Base-by-base conservation (phyloP, 1,284 basidiomycete species). In the Moesziomyces parantarcticus region DNA sequence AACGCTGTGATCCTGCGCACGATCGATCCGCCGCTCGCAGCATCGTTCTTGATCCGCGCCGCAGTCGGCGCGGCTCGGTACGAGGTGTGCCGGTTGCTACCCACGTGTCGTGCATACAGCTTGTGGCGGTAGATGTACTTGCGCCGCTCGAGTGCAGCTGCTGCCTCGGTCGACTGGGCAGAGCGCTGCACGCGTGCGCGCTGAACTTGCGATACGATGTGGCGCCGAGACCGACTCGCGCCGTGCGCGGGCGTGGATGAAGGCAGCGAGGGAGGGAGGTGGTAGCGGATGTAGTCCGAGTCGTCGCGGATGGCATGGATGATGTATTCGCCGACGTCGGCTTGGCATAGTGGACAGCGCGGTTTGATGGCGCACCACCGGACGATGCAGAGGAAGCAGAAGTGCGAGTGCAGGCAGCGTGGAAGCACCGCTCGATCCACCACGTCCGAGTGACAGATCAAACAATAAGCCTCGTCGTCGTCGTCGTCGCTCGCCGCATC, bases 301-400 rank as follows among this genome's bases (percentile, higher is more conserved):
- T 78, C 62, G 11, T 50, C 60, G 1, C 82, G 75, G 29, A 84
- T 77, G 42, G 66, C 66, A 56, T 82, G 78, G 41, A 82, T 73
- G 16, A 84, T 50, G 44, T 71, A 63, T 3, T 75, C 61, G 16
- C 77, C 79, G 4, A 84, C 74, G 1, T 51, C 51, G 8, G 67
- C 51, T 34, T 73, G 68, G 48, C 84, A 84, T 3, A 84, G 66
- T 0, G 84, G 84, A 73, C 84, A 84, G 43, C 64, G 54, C 21
- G 79, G 75, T 13, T 71, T 74, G 57, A 81, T 80, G 21, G 65
- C 60, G 1, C 66, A 59, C 84, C 84, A 84, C 1, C 76, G 70
- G 2, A 78, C 41, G 48, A 84, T 83, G 60, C 84, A 84, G 11
- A 46, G 48, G 32, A 81, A 84, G 79, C 84, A 84, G 66, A 84